Evolutionary conservation across 768 basidiomycete genomes (phyloP).

Genomic region (Ramaria sp.): DNA sequence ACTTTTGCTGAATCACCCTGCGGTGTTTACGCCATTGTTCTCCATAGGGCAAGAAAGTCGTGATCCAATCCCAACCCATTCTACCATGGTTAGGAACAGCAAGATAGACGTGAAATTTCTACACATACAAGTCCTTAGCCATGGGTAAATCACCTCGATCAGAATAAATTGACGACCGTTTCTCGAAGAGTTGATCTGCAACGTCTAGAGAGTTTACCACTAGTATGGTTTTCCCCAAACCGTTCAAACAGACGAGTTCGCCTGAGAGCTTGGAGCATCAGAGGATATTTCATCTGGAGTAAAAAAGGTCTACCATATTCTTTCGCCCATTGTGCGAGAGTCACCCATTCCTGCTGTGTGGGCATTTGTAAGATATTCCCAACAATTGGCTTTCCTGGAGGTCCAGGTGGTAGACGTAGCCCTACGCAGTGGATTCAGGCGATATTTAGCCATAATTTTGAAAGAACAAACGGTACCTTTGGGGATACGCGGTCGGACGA

Average conservation of each 20-base stretch:
- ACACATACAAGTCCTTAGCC: neutral
- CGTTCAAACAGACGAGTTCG: neutral
- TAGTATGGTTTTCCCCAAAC: neutral
- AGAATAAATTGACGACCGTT: conserved; percentile 1
- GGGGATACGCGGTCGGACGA: too few species aligned
- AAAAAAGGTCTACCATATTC: conserved; percentile 34
- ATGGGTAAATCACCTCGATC: neutral
- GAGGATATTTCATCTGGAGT: neutral
- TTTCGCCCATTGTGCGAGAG: conserved; percentile 41
- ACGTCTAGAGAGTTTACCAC: neutral
- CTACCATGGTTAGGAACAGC: conserved; percentile 12
- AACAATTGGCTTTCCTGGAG: conserved; percentile 15
- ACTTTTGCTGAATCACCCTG: conserved; percentile 41
- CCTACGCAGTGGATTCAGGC: neutral
- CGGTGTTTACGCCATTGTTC: conserved; percentile 26
- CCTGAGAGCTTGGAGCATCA: neutral
- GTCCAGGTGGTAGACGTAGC: conserved; percentile 14
- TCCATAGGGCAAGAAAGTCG: conserved; percentile 42
- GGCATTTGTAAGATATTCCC: conserved; percentile 17
- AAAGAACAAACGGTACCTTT: too few species aligned
- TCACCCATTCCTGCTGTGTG: conserved; percentile 18
- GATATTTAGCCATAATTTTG: too few species aligned
- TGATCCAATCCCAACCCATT: conserved; percentile 32
- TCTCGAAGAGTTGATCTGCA: conserved; percentile 3
- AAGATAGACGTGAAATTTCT: neutral